Percentiles rank a stretch among this genome's conserved stretches.
Conservation (phyloP, 371 early-diverging fungal genomes). For the Lichtheimia corymbifera region DNA sequence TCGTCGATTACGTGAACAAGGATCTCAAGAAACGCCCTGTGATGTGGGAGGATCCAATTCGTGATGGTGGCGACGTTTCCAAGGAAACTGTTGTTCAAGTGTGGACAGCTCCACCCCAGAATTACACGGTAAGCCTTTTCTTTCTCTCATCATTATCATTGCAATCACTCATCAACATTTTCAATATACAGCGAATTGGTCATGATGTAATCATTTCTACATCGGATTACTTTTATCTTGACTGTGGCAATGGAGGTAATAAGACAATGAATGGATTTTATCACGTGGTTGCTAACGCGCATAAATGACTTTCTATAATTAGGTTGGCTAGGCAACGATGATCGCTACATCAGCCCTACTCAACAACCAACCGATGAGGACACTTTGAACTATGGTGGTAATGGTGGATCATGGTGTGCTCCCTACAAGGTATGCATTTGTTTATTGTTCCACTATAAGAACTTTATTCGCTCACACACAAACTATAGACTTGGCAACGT, state of each 20-base stretch:
- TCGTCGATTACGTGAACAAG: conserved; percentile 26
- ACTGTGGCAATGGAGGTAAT: conserved; percentile 68
- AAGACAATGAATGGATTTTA: too few relatives aligned
- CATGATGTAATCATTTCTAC: conserved; percentile 60
- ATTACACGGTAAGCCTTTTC: conserved; percentile 30
- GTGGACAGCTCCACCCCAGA: conserved; percentile 52
- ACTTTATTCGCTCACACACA: not conserved
- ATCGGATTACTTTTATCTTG: conserved; percentile 68
- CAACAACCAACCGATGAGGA: conserved; percentile 34
- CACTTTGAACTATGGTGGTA: conserved; percentile 42
- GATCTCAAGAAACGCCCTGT: conserved; percentile 37
- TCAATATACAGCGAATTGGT: conserved; percentile 27
- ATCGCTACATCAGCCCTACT: conserved; percentile 39
- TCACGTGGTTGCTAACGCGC: too few relatives aligned
- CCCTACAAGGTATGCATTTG: conserved; percentile 32
- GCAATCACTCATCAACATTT: not conserved
- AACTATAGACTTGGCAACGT: conserved; percentile 72
- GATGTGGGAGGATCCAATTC: conserved; percentile 50
- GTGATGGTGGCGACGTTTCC: conserved; percentile 25
- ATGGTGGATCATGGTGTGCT: conserved; percentile 76
- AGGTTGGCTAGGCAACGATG: conserved; percentile 49
- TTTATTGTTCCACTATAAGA: not conserved
- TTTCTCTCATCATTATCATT: not conserved
- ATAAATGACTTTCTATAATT: not conserved
- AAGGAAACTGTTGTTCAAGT: conserved; percentile 58